phyloP scores from a whole-genome alignment of 176 grass and related monocot species.

The Coix lacrymajobi region DNA sequence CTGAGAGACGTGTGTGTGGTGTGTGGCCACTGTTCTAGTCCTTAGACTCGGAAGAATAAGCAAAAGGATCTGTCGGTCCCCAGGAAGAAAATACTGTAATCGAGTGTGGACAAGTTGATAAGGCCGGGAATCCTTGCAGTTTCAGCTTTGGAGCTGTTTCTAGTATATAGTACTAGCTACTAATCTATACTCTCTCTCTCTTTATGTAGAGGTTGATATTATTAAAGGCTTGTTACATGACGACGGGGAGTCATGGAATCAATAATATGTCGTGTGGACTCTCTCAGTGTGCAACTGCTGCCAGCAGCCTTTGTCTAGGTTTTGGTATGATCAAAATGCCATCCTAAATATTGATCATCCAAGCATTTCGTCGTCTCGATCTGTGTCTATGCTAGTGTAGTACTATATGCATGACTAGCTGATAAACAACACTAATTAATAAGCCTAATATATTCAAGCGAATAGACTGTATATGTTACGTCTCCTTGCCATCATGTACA shows the following conservation, averaged over 20 bases:
- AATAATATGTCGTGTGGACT: background rate
- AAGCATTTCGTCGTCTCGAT: background rate
- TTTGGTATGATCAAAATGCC: background rate
- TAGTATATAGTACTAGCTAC: no score
- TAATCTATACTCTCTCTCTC: no score
- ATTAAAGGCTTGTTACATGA: background rate
- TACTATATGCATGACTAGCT: no score
- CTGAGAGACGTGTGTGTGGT: background rate
- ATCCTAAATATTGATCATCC: background rate
- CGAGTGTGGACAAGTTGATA: background rate
- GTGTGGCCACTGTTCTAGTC: background rate
- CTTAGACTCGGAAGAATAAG: background rate
- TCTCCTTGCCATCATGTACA: no score
- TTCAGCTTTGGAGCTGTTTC: background rate
- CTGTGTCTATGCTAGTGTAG: background rate
- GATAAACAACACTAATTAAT: no score
- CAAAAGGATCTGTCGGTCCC: background rate
- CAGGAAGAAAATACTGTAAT: background rate
- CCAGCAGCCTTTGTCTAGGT: background rate
- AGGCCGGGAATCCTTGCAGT: background rate
- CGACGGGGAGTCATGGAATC: background rate
- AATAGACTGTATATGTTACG: no score
- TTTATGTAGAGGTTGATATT: background rate
- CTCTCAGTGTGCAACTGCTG: background rate
- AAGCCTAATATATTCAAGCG: no score